Base-by-base conservation (phyloP, 2,329 filamentous ascomycete genomes). In the Exophiala sideris region DNA sequence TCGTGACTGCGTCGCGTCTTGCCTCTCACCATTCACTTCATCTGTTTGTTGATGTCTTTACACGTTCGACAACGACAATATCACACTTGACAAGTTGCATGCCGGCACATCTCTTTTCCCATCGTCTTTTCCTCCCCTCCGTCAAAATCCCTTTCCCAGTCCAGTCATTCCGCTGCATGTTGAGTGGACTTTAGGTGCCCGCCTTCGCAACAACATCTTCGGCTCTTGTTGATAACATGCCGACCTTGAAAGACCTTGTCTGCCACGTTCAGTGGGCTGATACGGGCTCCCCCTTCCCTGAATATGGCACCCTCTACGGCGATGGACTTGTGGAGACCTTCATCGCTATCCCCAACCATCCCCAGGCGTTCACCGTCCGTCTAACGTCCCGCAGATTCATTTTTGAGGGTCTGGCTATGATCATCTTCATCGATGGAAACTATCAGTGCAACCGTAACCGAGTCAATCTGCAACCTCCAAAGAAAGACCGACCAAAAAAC, bases 401-500 rank as follows among this genome's bases (percentile, higher is more conserved):
- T 57, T 76, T 76, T 1, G 71, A 76, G 20, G 80, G 80, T 0
- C 65, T 83, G 9, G 74, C 78, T 1, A 75, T 79, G 65, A 79
- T 78, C 56, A 78, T 82, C 21, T 82, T 75, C 68, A 80, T 82
- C 38, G 80, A 83, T 59, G 80, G 80, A 14, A 66, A 76, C 5
- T 82, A 82, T 57, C 79, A 82, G 62, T 80, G 77, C 66, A 82
- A 82, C 56, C 77, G 80, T 52, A 79, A 79, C 64, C 70, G 74
- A 36, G 68, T 71, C 36, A 66, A 73, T 34, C 59, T 81, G 32
- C 66, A 69, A 49, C 56, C 69, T 16, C 68, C 70, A 6, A 58
- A 58, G 45, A 34, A 59, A 35, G 53, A 56, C 3, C 60, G 65
- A 7, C 63, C 66, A 16, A 59, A 61, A 21, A 63, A 64, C 5